Conservation (phyloP, 345 rosid species). For the Lepidium aucheri region DNA sequence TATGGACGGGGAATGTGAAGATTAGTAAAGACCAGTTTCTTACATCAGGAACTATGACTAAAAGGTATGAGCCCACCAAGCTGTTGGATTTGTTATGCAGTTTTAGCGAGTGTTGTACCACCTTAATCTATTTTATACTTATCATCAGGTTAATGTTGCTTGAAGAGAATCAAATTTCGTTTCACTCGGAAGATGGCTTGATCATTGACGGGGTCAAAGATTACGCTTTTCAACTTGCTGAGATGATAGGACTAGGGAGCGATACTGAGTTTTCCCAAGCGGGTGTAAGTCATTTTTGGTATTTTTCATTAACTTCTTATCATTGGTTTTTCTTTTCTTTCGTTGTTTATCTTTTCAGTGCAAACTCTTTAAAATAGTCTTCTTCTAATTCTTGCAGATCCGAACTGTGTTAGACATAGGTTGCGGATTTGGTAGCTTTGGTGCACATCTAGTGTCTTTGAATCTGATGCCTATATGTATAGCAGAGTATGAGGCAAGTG, state of each 20-base stretch:
- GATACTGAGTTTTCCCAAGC: constrained; percentile 78
- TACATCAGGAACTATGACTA: constrained; percentile 90
- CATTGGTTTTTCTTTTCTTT: not conserved
- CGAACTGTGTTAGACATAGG: constrained; percentile 78
- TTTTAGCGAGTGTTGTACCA: not conserved
- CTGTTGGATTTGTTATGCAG: not conserved
- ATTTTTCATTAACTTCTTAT: not conserved
- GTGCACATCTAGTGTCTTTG: constrained; percentile 82
- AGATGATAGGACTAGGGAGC: constrained; percentile 87
- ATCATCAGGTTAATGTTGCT: constrained; percentile 66
- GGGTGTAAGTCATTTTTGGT: constrained; percentile 47
- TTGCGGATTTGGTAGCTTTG: constrained; percentile 97
- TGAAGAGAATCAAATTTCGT: constrained; percentile 94
- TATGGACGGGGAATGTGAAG: constrained; percentile 90
- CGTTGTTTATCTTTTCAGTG: not conserved
- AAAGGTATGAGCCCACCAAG: constrained; percentile 40
- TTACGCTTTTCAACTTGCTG: constrained; percentile 84
- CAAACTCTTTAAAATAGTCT: not conserved
- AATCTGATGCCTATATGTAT: constrained; percentile 79
- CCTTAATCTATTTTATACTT: not conserved
- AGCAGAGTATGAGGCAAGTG: constrained; percentile 86
- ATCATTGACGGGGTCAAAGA: constrained; percentile 82
- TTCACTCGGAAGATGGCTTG: constrained; percentile 80
- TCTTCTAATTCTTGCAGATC: constrained; percentile 35
- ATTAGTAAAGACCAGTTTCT: constrained; percentile 87